Conservation (phyloP, 805 yeast genomes). For the Sugiyamaella mastotermitis region DNA sequence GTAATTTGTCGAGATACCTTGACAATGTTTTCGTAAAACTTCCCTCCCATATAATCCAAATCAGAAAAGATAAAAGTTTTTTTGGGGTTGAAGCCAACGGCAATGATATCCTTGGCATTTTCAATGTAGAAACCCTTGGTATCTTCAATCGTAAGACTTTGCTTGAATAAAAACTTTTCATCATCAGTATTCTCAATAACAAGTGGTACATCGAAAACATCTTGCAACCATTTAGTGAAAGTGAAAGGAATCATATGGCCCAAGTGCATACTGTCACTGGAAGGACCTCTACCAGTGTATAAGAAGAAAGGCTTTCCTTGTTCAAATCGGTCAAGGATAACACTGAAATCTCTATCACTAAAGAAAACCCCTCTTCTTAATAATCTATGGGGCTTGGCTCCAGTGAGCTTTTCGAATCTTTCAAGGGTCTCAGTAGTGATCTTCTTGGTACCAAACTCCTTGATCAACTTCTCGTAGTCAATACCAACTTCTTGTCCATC, state of each 20-base stretch:
- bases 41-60: slow-evolving; percentile 86
- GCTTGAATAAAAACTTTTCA: slow-evolving; percentile 94
- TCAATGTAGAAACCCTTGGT: slow-evolving; percentile 74
- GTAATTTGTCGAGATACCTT: slow-evolving; percentile 91
- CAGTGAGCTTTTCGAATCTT: slow-evolving; percentile 77
- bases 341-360: slow-evolving; percentile 62
- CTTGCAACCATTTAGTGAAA: slow-evolving; percentile 97
- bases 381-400: slow-evolving; percentile 85
- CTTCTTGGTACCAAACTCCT: slow-evolving; percentile 78
- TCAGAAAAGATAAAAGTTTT: slow-evolving; percentile 95
- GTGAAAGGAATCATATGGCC: slow-evolving; percentile 96
- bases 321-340: slow-evolving; percentile 82
- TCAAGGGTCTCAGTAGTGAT: slow-evolving; percentile 65
- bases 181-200: slow-evolving; percentile 94
- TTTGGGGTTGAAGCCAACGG: slow-evolving; percentile 90
- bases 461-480: slow-evolving; percentile 83
- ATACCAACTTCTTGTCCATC: slow-evolving; percentile 88
- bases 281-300: slow-evolving; percentile 97
- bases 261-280: slow-evolving; percentile 88
- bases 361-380: slow-evolving; percentile 88
- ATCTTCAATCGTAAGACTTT: slow-evolving; percentile 78
- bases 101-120: slow-evolving; percentile 87
- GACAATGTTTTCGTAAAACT: slow-evolving; percentile 90
- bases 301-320: slow-evolving; percentile 92
- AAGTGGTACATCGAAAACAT: slow-evolving; percentile 92